Conservation (phyloP, 1,284 basidiomycete species). For the Fomitopsis schrenkii region DNA sequence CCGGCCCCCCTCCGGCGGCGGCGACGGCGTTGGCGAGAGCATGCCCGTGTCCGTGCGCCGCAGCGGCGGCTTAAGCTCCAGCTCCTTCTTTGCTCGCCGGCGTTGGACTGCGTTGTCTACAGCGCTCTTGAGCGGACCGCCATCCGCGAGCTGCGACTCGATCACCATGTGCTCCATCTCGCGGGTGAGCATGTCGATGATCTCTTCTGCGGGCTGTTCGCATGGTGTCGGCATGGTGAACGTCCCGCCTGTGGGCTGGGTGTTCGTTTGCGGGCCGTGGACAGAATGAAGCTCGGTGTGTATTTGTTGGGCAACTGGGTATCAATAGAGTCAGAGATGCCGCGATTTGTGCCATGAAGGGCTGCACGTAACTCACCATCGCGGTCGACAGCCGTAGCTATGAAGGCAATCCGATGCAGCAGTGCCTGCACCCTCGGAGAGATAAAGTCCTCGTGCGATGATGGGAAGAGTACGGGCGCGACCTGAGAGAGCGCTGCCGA, state of each 20-base stretch:
- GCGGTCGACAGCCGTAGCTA: constrained; percentile 37
- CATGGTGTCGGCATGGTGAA: constrained; percentile 17
- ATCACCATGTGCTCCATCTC: constrained; percentile 66
- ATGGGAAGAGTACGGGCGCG: constrained; percentile 56
- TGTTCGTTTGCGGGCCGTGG: constrained; percentile 17
- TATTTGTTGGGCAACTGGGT: constrained; percentile 11
- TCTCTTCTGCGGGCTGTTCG: constrained; percentile 21
- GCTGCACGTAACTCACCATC: constrained; percentile 34
- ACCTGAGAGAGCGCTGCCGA: constrained; percentile 70
- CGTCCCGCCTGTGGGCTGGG: constrained; percentile 11
- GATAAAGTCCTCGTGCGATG: constrained; percentile 10
- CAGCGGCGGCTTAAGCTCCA: background rate
- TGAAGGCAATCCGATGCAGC: constrained; percentile 33
- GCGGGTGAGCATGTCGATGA: constrained; percentile 38
- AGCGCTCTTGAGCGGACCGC: constrained; percentile 44
- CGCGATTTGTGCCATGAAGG: background rate
- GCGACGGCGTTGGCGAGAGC: constrained; percentile 11
- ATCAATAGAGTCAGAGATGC: background rate
- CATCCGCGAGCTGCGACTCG: constrained; percentile 52
- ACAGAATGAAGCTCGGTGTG: constrained; percentile 21
- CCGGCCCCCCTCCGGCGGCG: background rate
- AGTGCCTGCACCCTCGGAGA: constrained; percentile 20
- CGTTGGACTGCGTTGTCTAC: constrained; percentile 19
- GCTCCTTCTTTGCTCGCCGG: constrained; percentile 3
- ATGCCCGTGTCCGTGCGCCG: background rate